These are phyloP conservation scores for Sporothrix schenckii DNA, from an alignment of 2,329 filamentous ascomycete species.

Conservation along the genomic window DNA sequence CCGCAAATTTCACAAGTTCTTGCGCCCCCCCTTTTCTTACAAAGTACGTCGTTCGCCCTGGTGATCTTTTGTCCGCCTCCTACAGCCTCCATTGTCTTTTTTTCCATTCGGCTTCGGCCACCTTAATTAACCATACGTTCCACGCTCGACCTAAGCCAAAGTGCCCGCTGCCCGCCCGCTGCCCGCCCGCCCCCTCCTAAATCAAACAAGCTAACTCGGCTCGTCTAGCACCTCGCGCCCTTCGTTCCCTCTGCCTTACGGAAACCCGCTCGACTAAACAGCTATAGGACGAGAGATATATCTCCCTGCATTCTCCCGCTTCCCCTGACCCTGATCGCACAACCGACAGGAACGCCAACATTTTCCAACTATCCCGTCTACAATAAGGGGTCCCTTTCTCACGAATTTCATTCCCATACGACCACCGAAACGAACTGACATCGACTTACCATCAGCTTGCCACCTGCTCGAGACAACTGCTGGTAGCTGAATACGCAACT, in stretches of 20 bases:
- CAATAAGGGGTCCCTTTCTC: slow-evolving; percentile 4
- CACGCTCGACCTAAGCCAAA: slow-evolving; percentile 15
- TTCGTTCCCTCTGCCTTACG: slow-evolving; percentile 18
- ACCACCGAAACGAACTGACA: too few relatives aligned
- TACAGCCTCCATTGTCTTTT: neutral
- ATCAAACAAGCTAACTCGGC: slow-evolving; percentile 24
- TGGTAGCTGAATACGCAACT: too few relatives aligned
- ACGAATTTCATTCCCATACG: neutral
- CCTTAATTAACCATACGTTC: slow-evolving; percentile 14
- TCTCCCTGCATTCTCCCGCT: slow-evolving; percentile 5
- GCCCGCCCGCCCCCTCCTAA: slow-evolving; percentile 11
- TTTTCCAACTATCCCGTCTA: slow-evolving; percentile 11
- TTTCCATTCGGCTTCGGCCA: slow-evolving; percentile 12
- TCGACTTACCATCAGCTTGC: too few relatives aligned
- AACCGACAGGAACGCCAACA: neutral
- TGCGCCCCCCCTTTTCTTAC: neutral
- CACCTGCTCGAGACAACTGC: too few relatives aligned
- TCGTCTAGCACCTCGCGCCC: slow-evolving; percentile 14
- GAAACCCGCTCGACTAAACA: slow-evolving; percentile 7
- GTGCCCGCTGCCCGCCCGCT: slow-evolving; percentile 18
- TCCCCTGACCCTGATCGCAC: slow-evolving; percentile 12
- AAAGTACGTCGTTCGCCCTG: neutral
- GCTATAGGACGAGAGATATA: slow-evolving; percentile 11
- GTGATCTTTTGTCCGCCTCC: neutral
- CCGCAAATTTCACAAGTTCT: neutral